Percentiles rank a stretch among this genome's conserved stretches.
phyloP scores from a whole-genome alignment of 2,329 filamentous ascomycete genomes.

The Furcasterigmium sp. region DNA sequence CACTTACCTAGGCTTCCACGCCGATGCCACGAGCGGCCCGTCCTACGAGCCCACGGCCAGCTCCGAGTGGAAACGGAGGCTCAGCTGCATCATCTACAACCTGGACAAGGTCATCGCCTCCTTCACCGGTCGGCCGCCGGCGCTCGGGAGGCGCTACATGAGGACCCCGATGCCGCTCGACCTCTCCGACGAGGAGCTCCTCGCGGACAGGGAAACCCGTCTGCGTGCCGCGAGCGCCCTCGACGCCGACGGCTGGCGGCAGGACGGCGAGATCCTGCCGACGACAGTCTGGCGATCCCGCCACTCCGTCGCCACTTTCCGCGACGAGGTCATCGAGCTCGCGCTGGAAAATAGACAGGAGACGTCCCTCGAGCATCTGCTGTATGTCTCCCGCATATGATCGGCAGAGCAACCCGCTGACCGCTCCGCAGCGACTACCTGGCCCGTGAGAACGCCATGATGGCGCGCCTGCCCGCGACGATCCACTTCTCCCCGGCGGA shows the following conservation, averaged over 20 bases:
- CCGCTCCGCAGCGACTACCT: constrained; percentile 29
- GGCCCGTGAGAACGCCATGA: constrained; percentile 21
- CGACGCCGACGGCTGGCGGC: constrained; percentile 48
- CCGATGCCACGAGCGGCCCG: constrained; percentile 13
- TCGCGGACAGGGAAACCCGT: constrained; percentile 36
- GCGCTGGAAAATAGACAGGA: constrained; percentile 35
- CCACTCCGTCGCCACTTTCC: constrained; percentile 40
- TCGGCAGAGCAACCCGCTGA: not conserved
- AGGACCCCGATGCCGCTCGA: constrained; percentile 50
- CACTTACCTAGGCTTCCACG: constrained; percentile 30
- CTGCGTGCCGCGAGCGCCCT: constrained; percentile 29
- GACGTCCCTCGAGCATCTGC: not conserved
- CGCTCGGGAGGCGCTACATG: constrained; percentile 46
- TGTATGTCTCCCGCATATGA: not conserved
- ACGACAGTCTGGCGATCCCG: constrained; percentile 41
- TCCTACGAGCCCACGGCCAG: constrained; percentile 25
- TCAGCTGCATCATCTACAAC: constrained; percentile 30
- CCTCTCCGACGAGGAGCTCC: constrained; percentile 41
- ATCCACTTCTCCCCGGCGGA: constrained; percentile 33
- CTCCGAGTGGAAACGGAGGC: constrained; percentile 26
- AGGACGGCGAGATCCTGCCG: constrained; percentile 32
- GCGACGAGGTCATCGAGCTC: constrained; percentile 55
- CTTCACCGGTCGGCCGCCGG: constrained; percentile 50
- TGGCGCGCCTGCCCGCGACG: constrained; percentile 28
- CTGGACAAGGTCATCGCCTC: constrained; percentile 45